A percentile compares a stretch with the other conserved stretches of the same genome.
phyloP scores from a whole-genome alignment of 1,284 basidiomycete genomes.

The Leccinum colubrinum region DNA sequence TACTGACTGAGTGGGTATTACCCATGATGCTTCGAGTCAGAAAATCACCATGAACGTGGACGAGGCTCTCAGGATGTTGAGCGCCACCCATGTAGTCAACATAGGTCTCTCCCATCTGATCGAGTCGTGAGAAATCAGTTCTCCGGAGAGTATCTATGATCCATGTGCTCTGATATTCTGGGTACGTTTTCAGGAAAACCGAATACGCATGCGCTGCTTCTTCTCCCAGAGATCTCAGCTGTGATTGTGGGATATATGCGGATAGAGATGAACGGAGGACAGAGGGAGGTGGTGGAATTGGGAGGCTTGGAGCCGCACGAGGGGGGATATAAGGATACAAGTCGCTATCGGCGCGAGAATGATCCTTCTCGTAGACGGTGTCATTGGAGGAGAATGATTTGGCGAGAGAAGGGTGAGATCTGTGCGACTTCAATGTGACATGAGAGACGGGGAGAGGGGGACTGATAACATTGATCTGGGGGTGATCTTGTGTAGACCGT shows the following conservation, averaged over 20 bases:
- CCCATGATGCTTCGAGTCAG: constrained; percentile 66
- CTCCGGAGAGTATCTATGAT: constrained; percentile 68
- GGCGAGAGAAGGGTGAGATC: constrained; percentile 34
- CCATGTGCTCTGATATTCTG: constrained; percentile 60
- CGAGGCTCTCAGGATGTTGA: constrained; percentile 72
- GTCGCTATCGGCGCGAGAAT: constrained; percentile 17
- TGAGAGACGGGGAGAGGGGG: constrained; percentile 34
- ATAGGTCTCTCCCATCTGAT: constrained; percentile 64
- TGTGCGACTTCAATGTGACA: constrained; percentile 38
- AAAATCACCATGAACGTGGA: constrained; percentile 66
- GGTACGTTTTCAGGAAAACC: constrained; percentile 41
- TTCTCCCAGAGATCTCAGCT: constrained; percentile 21
- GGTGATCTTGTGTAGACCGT: constrained; percentile 19
- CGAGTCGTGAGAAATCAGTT: constrained; percentile 66
- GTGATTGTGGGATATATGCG: constrained; percentile 30
- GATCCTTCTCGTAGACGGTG: constrained; percentile 33
- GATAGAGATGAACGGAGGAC: constrained; percentile 15
- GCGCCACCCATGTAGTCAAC: constrained; percentile 83
- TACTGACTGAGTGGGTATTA: constrained; percentile 80
- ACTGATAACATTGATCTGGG: constrained; percentile 16
- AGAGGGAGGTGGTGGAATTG: background rate
- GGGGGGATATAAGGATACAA: constrained; percentile 3
- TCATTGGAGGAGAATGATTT: constrained; percentile 33
- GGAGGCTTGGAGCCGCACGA: background rate
- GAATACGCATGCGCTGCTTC: constrained; percentile 36